A percentile compares a stretch with the other conserved stretches of the same genome.
These are phyloP conservation scores for Chytriomyces sp. DNA, from an alignment of 192 early-diverging fungal genomes.

Conservation along the genomic window DNA sequence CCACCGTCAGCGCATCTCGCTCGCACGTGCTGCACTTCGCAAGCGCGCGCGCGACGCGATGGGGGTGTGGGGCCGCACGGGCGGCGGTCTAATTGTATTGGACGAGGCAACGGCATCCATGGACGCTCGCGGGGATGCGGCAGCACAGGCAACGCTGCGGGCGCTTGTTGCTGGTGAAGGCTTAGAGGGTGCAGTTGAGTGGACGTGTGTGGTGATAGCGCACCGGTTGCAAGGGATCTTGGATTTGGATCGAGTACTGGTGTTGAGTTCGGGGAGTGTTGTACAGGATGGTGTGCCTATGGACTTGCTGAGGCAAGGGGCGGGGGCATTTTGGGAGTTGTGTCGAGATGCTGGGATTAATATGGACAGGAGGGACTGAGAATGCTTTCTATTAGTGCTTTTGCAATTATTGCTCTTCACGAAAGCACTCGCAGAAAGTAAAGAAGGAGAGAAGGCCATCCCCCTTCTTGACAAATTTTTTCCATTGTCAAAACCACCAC, in stretches of 20 bases:
- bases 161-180: conserved; percentile 56
- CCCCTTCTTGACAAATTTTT: no score
- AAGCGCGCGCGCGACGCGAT: background rate
- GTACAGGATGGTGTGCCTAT: conserved; percentile 55
- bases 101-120: conserved; percentile 83
- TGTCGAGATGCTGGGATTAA: background rate
- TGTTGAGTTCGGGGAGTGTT: conserved; percentile 47
- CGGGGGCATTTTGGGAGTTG: conserved; percentile 12
- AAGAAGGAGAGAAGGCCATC: no score
- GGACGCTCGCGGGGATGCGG: conserved; percentile 79
- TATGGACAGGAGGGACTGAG: no score
- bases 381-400: no score
- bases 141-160: conserved; percentile 81
- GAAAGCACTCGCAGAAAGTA: no score
- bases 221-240: conserved; percentile 61
- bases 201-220: conserved; percentile 83
- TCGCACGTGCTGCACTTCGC: conserved; percentile 48
- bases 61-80: background rate
- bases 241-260: conserved; percentile 48
- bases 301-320: conserved; percentile 40
- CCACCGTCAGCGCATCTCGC: conserved; percentile 69
- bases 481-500: no score
- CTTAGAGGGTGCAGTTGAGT: conserved; percentile 60
- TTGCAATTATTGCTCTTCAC: no score
- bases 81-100: conserved; percentile 47